Percentiles rank a stretch among this genome's conserved stretches.
Conservation (phyloP, 371 early-diverging fungal genomes). For the Amoeboaphelidium protococcarum region DNA sequence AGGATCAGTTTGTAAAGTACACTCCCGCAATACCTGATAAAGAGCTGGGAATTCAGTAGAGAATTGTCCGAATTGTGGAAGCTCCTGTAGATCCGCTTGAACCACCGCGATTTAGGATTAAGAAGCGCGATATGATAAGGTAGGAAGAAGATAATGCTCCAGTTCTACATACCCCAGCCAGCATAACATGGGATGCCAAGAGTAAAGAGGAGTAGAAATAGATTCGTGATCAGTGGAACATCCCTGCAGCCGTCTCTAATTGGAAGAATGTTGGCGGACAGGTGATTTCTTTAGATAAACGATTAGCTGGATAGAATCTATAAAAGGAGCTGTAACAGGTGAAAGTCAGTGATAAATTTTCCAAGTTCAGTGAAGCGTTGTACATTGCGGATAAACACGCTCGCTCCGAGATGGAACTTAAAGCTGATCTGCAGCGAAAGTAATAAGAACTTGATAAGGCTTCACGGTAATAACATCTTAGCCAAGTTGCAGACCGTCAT, state of each 20-base stretch:
- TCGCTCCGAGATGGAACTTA: constrained; percentile 67
- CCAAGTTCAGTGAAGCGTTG: constrained; percentile 75
- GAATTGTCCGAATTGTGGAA: constrained; percentile 79
- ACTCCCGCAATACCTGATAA: constrained; percentile 52
- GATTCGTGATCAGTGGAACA: constrained; percentile 69
- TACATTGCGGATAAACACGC: constrained; percentile 78
- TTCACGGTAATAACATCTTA: too few relatives aligned
- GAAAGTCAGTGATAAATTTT: constrained; percentile 76
- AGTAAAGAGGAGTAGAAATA: constrained; percentile 77
- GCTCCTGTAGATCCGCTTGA: constrained; percentile 87
- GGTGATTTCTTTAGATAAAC: constrained; percentile 89
- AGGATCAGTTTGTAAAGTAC: constrained; percentile 49
- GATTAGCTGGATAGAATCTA: constrained; percentile 89
- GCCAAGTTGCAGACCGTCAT: too few relatives aligned
- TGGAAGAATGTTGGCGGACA: constrained; percentile 98
- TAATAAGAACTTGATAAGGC: too few relatives aligned
- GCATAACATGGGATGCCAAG: constrained; percentile 43
- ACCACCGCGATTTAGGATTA: constrained; percentile 69
- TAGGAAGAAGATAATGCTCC: constrained; percentile 86
- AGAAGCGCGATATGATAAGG: constrained; percentile 50
- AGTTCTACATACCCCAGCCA: constrained; percentile 86
- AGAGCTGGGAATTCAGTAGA: constrained; percentile 12
- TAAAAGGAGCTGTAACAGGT: constrained; percentile 74
- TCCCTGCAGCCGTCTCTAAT: constrained; percentile 90
- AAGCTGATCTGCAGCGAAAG: constrained; percentile 62